phyloP scores from a whole-genome alignment of 169 alveolate species.

The Hammondia hammondi region DNA sequence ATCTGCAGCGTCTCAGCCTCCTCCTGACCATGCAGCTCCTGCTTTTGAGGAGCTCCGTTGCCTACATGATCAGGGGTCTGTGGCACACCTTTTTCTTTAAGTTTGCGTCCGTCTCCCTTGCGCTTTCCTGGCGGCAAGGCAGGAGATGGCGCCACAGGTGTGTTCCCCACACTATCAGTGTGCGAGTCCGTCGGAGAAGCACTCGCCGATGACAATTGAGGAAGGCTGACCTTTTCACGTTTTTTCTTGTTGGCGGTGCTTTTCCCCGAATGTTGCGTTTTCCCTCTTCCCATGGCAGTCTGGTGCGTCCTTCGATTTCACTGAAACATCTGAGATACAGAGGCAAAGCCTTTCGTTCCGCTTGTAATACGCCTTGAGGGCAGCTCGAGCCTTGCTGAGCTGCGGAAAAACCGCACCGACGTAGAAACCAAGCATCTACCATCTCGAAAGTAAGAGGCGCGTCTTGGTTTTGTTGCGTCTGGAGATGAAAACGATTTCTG shows the following conservation, averaged over 20 bases:
- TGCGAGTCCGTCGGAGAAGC: not conserved
- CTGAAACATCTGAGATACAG: not conserved
- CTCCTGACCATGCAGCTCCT: too few relatives aligned
- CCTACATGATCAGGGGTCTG: too few relatives aligned
- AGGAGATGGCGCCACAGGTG: too few relatives aligned
- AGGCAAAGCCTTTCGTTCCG: not conserved
- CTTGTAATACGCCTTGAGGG: not conserved
- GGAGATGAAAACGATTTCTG: too few relatives aligned
- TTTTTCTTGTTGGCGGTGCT: not conserved
- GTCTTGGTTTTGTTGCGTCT: too few relatives aligned
- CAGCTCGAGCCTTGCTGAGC: not conserved
- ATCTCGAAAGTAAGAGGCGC: not conserved
- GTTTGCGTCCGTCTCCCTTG: too few relatives aligned
- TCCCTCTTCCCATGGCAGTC: not conserved
- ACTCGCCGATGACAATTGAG: not conserved
- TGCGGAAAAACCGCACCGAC: not conserved
- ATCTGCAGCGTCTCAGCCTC: too few relatives aligned
- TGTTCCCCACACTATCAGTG: not conserved
- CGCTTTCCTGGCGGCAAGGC: too few relatives aligned
- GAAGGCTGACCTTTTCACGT: not conserved
- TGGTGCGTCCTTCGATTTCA: not conserved
- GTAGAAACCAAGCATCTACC: not conserved
- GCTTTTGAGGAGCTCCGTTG: too few relatives aligned
- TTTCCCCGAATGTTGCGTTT: not conserved
- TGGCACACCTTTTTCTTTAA: too few relatives aligned